Conservation (phyloP, 805 yeast species). For the Saccharomycopsis sp. region DNA sequence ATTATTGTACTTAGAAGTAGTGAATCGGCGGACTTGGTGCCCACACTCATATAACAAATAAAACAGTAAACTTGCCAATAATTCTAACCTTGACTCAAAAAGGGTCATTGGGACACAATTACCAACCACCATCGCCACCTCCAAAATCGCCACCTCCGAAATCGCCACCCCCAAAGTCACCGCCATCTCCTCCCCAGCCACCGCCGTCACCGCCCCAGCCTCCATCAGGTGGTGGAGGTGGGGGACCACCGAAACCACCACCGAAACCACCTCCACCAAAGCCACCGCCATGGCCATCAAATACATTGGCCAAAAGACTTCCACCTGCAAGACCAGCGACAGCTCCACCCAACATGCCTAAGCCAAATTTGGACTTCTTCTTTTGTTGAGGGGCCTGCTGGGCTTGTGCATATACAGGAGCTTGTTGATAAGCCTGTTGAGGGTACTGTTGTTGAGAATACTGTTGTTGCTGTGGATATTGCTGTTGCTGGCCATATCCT, state of each 20-base stretch:
- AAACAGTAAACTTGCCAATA: no score
- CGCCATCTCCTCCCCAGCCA: slow-evolving; percentile 10
- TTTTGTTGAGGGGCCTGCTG: slow-evolving; percentile 29
- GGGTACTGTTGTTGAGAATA: slow-evolving; percentile 1
- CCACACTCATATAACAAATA: no score
- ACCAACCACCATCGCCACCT: slow-evolving; percentile 17
- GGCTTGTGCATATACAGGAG: slow-evolving; percentile 28
- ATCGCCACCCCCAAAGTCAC: slow-evolving; percentile 11
- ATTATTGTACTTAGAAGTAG: no score
- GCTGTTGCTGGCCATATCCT: slow-evolving; percentile 20
- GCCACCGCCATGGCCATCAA: slow-evolving; percentile 27
- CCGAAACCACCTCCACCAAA: slow-evolving; percentile 24
- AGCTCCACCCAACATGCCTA: slow-evolving; percentile 36
- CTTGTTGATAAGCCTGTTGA: slow-evolving; percentile 22
- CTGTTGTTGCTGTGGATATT: slow-evolving; percentile 19
- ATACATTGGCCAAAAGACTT: slow-evolving; percentile 40
- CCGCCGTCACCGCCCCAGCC: slow-evolving; percentile 6
- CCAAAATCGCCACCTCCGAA: slow-evolving; percentile 13
- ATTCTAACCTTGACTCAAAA: neutral
- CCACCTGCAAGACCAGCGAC: slow-evolving; percentile 65
- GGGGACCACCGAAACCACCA: slow-evolving; percentile 22
- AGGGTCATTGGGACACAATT: neutral
- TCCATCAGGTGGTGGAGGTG: slow-evolving; percentile 1
- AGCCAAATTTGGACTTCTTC: slow-evolving; percentile 23
- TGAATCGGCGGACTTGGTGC: no score